Base-by-base conservation (phyloP, 139 green algal species). In the Coccomyxa sp. region DNA sequence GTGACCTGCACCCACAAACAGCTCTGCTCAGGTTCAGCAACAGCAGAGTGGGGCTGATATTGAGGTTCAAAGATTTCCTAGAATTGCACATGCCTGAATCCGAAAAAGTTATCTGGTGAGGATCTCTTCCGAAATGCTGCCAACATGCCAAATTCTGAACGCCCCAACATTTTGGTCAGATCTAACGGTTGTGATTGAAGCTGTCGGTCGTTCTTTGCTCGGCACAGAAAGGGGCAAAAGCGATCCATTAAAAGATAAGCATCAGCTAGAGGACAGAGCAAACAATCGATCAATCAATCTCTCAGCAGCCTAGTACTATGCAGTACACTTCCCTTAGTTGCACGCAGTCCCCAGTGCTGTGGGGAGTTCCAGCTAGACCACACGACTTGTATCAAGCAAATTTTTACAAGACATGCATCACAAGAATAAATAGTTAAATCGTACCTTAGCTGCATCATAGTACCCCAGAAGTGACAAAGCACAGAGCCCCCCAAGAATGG, bases 391-490 rank as follows among this genome's bases (percentile, higher is more conserved):
- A 51, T 51, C 38, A 51, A 51, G 38, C 38, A 51, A 51, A 51
- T 11, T 51, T 7, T 51, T 7, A 51, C 38, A 51, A 11, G 38
- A 51, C 38, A 51, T 51, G 38, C 38, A 27, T 27, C 18, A 38
- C n/a, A 38, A 79, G 74, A 31, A 9, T 4, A 28, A 79, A 79
- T 4, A 31, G 7, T 15, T 15, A 85, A 30, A 12, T 82, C 66
- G 88, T 13, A 88, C 85, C 11, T 85, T 82, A n/a, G 32, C 66
- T 16, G 87, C 58, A 25, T 85, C 81, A 25, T 84, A 85, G 0
- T 68, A 28, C 7, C 79, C 85, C 13, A 86, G 57, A 27, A 92
- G 59, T 10, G 85, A 87, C 71, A 79, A 58, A 17, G 85, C 67
- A 13, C 83, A 76, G 15, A 87, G 25, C 10, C 28, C 31, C 32